These are phyloP conservation scores for Naematelia encephala DNA, from an alignment of 768 basidiomycete species.

Conservation along the genomic window DNA sequence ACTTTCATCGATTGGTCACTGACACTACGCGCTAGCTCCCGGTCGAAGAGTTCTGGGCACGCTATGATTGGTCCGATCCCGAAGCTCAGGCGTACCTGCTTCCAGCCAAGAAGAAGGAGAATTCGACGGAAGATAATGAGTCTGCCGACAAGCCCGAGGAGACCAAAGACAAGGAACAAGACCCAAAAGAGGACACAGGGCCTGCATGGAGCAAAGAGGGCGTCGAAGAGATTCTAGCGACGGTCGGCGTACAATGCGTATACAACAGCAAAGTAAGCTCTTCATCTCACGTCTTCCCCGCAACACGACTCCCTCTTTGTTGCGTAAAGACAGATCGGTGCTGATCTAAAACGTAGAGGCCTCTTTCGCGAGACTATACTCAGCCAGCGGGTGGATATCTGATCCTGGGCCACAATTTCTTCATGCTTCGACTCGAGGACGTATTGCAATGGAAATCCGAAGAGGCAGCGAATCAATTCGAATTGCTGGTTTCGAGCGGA, in stretches of 20 bases:
- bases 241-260: constrained; percentile 36
- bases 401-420: constrained; percentile 27
- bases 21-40: constrained; percentile 17
- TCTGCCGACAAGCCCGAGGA: not conserved
- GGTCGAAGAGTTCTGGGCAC: constrained; percentile 34
- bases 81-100: constrained; percentile 23
- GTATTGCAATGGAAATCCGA: constrained; percentile 33
- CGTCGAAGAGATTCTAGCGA: constrained; percentile 30
- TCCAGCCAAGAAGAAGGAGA: constrained; percentile 13
- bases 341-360: too few relatives aligned
- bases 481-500: constrained; percentile 27
- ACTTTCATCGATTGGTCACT: not conserved
- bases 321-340: too few relatives aligned
- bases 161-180: constrained; percentile 5
- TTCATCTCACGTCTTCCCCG: not conserved
- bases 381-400: constrained; percentile 21
- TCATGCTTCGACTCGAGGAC: constrained; percentile 30
- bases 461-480: constrained; percentile 26
- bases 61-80: constrained; percentile 37
- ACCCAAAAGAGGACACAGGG: constrained; percentile 6
- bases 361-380: constrained; percentile 19
- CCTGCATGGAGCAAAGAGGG: constrained; percentile 25
- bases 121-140: constrained; percentile 4
- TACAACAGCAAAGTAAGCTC: constrained; percentile 37
- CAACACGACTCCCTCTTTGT: too few relatives aligned